Conservation (phyloP, 2,329 filamentous ascomycete genomes). For the Neonectria hederae region DNA sequence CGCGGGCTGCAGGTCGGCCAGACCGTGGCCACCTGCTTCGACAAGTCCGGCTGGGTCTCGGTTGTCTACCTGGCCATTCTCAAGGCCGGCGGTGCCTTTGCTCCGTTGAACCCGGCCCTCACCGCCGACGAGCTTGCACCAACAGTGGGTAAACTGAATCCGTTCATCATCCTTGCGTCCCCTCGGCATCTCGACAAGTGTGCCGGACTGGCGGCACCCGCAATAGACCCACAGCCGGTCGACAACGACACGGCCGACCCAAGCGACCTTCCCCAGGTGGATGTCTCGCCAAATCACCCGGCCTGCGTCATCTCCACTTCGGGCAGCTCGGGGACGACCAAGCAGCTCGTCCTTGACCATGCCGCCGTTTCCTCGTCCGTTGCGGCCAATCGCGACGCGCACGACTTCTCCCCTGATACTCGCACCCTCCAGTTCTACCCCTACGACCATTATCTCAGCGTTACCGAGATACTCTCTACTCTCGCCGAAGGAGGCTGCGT, state of each 20-base stretch:
- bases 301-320: constrained; percentile 14
- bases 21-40: constrained; percentile 17
- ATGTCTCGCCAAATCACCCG: constrained; percentile 1
- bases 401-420: constrained; percentile 18
- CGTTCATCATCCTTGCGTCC: constrained; percentile 4
- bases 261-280: background rate
- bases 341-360: constrained; percentile 13
- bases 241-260: background rate
- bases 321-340: background rate
- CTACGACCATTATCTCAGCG: constrained; percentile 1
- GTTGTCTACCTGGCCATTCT: constrained; percentile 21
- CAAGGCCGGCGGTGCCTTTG: constrained; percentile 23
- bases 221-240: background rate
- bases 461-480: constrained; percentile 3
- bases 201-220: background rate
- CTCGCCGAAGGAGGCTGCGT: constrained; percentile 9
- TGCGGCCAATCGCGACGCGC: constrained; percentile 9
- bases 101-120: constrained; percentile 8
- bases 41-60: constrained; percentile 26
- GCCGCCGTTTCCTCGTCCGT: constrained; percentile 13
- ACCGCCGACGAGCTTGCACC: background rate
- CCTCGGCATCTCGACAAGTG: background rate
- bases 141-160: background rate
- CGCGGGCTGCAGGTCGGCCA: constrained; percentile 17
- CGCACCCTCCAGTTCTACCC: constrained; percentile 14